Conservation (phyloP, 164 flowering plant species). For the Nymphaea thermarum region DNA sequence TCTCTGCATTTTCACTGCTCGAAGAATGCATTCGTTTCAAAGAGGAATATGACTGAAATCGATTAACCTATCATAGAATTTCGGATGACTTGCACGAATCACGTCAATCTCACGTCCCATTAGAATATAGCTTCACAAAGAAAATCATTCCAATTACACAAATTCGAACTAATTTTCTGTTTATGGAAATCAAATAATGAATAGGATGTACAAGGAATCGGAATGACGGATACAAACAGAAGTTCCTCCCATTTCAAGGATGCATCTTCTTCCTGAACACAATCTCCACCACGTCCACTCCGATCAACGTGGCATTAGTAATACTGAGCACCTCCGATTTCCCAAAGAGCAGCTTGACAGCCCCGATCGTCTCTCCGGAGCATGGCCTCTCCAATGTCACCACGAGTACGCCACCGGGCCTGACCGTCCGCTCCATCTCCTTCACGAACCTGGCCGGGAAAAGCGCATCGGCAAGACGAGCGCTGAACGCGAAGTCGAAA, state of each 20-base stretch:
- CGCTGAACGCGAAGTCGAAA: constrained; percentile 62
- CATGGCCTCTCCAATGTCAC: constrained; percentile 43
- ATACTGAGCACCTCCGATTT: constrained; percentile 37
- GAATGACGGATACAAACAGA: too few species aligned
- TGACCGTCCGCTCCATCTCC: constrained; percentile 81
- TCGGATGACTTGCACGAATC: too few species aligned
- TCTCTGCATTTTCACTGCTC: too few species aligned
- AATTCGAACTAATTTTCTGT: too few species aligned
- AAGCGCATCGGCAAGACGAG: constrained; percentile 44
- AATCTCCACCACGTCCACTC: constrained; percentile 37
- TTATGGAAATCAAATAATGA: too few species aligned
- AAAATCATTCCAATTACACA: too few species aligned
- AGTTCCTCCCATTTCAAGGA: constrained; percentile 3
- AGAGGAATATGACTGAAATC: too few species aligned
- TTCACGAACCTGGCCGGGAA: constrained; percentile 47
- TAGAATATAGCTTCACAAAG: too few species aligned
- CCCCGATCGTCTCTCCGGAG: constrained; percentile 24
- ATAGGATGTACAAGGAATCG: too few species aligned
- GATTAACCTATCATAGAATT: too few species aligned
- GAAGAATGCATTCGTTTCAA: too few species aligned
- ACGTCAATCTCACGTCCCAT: too few species aligned
- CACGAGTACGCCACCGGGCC: constrained; percentile 51
- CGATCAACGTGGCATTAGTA: constrained; percentile 39
- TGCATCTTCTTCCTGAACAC: constrained; percentile 20
- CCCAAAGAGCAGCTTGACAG: constrained; percentile 40